Evolutionary conservation across 768 basidiomycete species (phyloP).

Genomic region (Suillus subalutaceus): DNA sequence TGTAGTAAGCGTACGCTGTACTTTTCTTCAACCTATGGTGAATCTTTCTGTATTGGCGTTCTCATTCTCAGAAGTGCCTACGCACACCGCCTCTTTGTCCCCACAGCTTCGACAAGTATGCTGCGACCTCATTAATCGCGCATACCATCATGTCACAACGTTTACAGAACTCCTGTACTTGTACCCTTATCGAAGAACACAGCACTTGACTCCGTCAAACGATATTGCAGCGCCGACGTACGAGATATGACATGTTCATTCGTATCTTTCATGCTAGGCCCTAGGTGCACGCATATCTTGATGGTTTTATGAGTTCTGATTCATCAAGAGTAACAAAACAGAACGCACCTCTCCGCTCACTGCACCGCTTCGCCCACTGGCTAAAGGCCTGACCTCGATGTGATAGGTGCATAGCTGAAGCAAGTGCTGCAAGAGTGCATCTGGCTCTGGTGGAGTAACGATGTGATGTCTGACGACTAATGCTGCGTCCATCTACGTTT

Average conservation of each 20-base stretch:
- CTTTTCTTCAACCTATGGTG: background rate
- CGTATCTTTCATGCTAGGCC: constrained; percentile 42
- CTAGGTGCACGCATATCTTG: constrained; percentile 66
- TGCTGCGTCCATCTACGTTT: constrained; percentile 50
- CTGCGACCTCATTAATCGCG: background rate
- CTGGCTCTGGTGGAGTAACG: constrained; percentile 53
- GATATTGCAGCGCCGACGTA: constrained; percentile 66
- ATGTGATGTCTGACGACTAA: constrained; percentile 70
- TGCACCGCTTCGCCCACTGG: constrained; percentile 75
- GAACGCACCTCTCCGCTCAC: constrained; percentile 73
- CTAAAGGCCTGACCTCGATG: constrained; percentile 69
- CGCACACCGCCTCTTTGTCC: background rate
- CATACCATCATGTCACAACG: background rate
- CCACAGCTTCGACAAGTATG: background rate
- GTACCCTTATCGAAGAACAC: constrained; percentile 78
- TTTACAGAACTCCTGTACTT: constrained; percentile 61
- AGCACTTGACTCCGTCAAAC: constrained; percentile 64
- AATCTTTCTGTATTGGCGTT: background rate
- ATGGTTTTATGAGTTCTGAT: background rate
- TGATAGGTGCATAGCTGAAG: constrained; percentile 69
- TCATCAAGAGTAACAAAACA: constrained; percentile 1
- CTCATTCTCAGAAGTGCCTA: background rate
- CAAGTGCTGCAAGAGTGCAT: constrained; percentile 60
- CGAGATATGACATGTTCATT: constrained; percentile 48
- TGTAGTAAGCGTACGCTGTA: background rate